phyloP scores from a whole-genome alignment of 2,329 filamentous ascomycete species.

The Penicillium sp. region DNA sequence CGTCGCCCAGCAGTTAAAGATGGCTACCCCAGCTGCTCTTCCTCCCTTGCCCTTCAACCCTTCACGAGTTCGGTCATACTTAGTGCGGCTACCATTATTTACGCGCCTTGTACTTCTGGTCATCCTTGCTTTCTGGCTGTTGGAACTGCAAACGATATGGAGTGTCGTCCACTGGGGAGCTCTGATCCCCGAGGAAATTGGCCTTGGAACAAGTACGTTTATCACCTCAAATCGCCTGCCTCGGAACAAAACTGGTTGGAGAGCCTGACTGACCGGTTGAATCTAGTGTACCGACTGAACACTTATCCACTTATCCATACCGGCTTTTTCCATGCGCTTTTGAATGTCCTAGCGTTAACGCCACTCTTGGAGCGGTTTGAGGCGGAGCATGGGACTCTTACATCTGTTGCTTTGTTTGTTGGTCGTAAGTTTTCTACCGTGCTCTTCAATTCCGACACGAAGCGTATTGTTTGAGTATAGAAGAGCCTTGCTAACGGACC shows the following conservation, averaged over 20 bases:
- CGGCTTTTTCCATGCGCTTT: conserved; percentile 76
- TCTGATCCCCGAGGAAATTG: conserved; percentile 76
- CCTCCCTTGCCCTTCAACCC: conserved; percentile 68
- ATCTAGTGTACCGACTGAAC: conserved; percentile 84
- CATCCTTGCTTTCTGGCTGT: conserved; percentile 71
- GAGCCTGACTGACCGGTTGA: conserved; percentile 5
- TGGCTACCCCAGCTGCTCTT: conserved; percentile 53
- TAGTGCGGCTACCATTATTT: conserved; percentile 84
- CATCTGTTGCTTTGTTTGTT: conserved; percentile 83
- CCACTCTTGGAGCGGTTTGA: conserved; percentile 96
- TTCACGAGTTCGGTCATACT: conserved; percentile 75
- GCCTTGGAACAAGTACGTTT: conserved; percentile 69
- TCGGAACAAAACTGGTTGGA: neutral
- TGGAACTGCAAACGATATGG: conserved; percentile 71
- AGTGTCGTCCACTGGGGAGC: conserved; percentile 76
- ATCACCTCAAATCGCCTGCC: neutral
- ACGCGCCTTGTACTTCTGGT: conserved; percentile 72
- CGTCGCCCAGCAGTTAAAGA: conserved; percentile 24
- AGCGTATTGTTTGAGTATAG: neutral
- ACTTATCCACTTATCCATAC: conserved; percentile 88
- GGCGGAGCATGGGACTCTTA: conserved; percentile 86
- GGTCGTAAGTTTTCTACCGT: conserved; percentile 69
- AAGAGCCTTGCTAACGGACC: conserved; percentile 21
- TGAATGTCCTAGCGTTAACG: conserved; percentile 79
- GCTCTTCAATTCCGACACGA: neutral